Evolutionary conservation across 257 asterid species (phyloP), one percentile per base, ranked within the genome.

Genomic region (Ehretia macrophylla): DNA sequence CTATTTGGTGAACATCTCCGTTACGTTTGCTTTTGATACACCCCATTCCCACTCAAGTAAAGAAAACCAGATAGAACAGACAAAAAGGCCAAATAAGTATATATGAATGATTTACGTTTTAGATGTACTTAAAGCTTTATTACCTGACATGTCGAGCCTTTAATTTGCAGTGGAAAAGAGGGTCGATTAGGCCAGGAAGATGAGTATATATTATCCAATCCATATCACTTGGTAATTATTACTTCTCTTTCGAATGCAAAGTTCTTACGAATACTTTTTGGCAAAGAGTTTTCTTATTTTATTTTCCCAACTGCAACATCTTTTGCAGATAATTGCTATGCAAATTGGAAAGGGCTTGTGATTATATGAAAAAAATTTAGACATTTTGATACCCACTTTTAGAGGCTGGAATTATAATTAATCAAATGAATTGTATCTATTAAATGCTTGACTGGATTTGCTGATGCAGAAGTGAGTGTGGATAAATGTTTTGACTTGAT

Each of bases 211-310:
- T 64, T 89, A 54, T 84, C 96, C 59, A 93, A 87, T 70, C 97
- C 99, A 5, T 93, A 93, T 80, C 99, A 93, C 90, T 69, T 88
- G 95, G 99, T 93, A 84, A 79, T 59, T 58, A 10, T 75, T 56
- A 20, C 40, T 50, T 44, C 69, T 50, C 55, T 62, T n/a, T 52
- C 16, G 23, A 20, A 39, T 23, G 1, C 40, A 49, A 49, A 49
- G 27, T 8, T 47, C 49, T 69, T n/a, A 27, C 49, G 50, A 0
- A 10, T 55, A 32, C 17, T 12, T 20, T 8, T 27, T 18, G 35
- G 57, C 38, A 21, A 48, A 11, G 5, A 16, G 16, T 19, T 35
- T 19, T 35, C 16, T 44, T 53, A n/a, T 18, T 52, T 22, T 56
- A 27, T 14, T 32, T 17, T 40, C 56, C 14, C 32, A 17, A 45